phyloP scores from a whole-genome alignment of 129 eudicot genomes.

The Flaveria trinervia region DNA sequence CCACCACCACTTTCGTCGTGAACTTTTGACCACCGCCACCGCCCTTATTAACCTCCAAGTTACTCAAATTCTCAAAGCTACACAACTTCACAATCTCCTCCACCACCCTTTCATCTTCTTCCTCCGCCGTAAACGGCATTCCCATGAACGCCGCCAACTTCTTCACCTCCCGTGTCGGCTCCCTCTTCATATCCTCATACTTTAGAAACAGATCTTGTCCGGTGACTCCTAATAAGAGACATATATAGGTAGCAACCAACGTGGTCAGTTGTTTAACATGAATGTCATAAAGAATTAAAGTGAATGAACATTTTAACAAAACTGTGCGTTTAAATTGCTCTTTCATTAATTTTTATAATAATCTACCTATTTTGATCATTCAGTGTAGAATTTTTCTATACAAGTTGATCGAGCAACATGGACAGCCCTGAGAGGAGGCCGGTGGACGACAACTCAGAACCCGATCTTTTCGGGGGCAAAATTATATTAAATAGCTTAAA shows the following conservation, averaged over 20 bases:
- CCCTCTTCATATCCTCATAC: slow-evolving; percentile 37
- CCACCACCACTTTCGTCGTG: slow-evolving; percentile 5
- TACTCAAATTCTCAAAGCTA: slow-evolving; percentile 35
- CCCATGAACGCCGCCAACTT: slow-evolving; percentile 37
- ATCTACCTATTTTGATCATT: too few species aligned
- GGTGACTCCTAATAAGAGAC: slow-evolving; percentile 6
- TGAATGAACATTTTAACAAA: too few species aligned
- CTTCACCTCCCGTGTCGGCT: slow-evolving; percentile 17
- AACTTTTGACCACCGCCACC: slow-evolving; percentile 24
- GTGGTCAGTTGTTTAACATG: background rate
- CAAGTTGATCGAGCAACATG: too few species aligned
- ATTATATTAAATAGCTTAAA: too few species aligned
- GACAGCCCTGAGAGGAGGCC: too few species aligned
- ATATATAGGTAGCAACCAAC: background rate
- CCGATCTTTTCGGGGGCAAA: too few species aligned
- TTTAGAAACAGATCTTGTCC: slow-evolving; percentile 31
- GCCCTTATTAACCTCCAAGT: slow-evolving; percentile 28
- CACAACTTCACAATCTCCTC: slow-evolving; percentile 38
- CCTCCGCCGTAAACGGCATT: slow-evolving; percentile 20
- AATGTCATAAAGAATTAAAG: background rate
- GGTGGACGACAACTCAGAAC: too few species aligned
- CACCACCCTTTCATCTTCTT: slow-evolving; percentile 28
- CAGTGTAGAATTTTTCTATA: too few species aligned
- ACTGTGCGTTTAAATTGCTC: too few species aligned
- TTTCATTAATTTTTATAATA: too few species aligned